These are phyloP conservation scores for Clonostachys sp. DNA, from an alignment of 2,329 filamentous ascomycete genomes.

Conservation along the genomic window DNA sequence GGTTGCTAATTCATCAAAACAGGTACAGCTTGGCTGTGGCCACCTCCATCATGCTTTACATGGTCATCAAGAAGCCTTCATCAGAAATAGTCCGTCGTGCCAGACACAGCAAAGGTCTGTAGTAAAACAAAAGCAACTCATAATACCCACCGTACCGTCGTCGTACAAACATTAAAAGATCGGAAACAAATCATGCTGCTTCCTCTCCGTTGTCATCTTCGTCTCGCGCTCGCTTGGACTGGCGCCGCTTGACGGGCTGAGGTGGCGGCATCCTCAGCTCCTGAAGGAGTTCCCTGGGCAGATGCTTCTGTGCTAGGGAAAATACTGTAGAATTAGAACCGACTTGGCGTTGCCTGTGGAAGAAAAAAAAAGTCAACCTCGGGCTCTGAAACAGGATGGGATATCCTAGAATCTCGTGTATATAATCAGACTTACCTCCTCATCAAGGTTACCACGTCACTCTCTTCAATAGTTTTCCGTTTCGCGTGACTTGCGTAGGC, in stretches of 20 bases:
- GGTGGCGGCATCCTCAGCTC: slow-evolving; percentile 70
- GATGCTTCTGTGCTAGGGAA: slow-evolving; percentile 76
- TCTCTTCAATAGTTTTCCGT: slow-evolving; percentile 81
- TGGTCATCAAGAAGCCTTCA: slow-evolving; percentile 85
- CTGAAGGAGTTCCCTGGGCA: slow-evolving; percentile 79
- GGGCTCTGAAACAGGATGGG: neutral
- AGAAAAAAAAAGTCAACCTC: slow-evolving; percentile 18
- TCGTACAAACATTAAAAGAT: slow-evolving; percentile 3
- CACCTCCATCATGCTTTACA: slow-evolving; percentile 93
- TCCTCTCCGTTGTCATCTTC: slow-evolving; percentile 29
- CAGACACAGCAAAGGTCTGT: slow-evolving; percentile 49
- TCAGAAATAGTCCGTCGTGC: slow-evolving; percentile 67
- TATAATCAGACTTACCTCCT: slow-evolving; percentile 57
- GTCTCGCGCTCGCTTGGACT: slow-evolving; percentile 19
- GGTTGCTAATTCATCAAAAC: slow-evolving; percentile 1
- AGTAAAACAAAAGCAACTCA: slow-evolving; percentile 7
- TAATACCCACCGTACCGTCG: slow-evolving; percentile 5
- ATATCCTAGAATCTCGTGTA: neutral
- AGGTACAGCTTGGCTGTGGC: slow-evolving; percentile 85
- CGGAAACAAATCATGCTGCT: slow-evolving; percentile 21
- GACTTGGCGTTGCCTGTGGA: slow-evolving; percentile 70
- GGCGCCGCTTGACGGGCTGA: slow-evolving; percentile 41
- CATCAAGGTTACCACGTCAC: slow-evolving; percentile 78
- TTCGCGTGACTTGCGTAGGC: slow-evolving; percentile 79
- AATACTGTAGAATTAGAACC: slow-evolving; percentile 71